Conservation (phyloP, 257 asterid genomes). For the Penstemon eatonii region DNA sequence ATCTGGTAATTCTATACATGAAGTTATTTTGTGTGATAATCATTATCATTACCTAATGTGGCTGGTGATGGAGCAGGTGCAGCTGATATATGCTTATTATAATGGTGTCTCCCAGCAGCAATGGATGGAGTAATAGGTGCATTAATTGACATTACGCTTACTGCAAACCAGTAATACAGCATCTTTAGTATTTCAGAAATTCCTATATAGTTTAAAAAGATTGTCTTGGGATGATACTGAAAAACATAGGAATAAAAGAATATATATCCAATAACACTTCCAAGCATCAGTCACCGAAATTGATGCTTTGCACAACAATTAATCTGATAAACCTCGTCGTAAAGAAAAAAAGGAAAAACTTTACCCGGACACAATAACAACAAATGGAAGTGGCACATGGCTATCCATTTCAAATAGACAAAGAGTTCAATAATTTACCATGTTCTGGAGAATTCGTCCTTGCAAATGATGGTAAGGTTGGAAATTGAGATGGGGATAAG, state of each 20-base stretch:
- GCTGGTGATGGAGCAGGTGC: conserved; percentile 63
- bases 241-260: conserved; percentile 18
- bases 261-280: conserved; percentile 1
- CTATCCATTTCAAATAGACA: conserved; percentile 11
- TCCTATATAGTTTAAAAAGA: background rate
- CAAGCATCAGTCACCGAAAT: conserved; percentile 12
- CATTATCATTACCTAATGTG: conserved; percentile 52
- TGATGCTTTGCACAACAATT: background rate
- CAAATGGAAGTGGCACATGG: background rate
- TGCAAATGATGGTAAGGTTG: conserved; percentile 36
- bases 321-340: conserved; percentile 7
- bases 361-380: background rate
- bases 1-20: background rate
- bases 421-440: conserved; percentile 42
- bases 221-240: conserved; percentile 6
- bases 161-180: conserved; percentile 40
- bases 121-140: conserved; percentile 43
- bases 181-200: conserved; percentile 11
- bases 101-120: conserved; percentile 37
- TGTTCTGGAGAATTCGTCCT: conserved; percentile 42
- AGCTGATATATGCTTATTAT: conserved; percentile 43
- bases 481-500: conserved; percentile 60
- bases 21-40: conserved; percentile 2
- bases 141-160: conserved; percentile 40
- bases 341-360: background rate